A percentile compares a stretch with the other conserved stretches of the same genome.
phyloP scores from a whole-genome alignment of 2,329 filamentous ascomycete species.

The Phyllosticta citrichinensis region DNA sequence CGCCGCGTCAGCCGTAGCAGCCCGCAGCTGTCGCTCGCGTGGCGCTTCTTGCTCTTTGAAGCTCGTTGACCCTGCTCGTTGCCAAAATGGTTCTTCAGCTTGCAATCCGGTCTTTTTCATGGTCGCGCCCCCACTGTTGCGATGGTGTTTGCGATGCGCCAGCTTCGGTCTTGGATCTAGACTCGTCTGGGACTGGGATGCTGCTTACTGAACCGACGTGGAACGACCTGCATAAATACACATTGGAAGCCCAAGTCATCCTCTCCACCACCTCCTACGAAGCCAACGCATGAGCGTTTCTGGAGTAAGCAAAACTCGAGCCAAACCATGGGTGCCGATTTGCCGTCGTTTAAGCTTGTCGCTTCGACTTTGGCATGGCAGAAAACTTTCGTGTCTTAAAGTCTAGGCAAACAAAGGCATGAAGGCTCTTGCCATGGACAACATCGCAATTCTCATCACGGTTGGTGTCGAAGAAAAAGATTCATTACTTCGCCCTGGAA shows the following conservation, averaged over 20 bases:
- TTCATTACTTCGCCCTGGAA: background rate
- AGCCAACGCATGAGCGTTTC: background rate
- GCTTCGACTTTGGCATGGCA: background rate
- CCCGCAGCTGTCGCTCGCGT: background rate
- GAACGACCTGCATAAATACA: background rate
- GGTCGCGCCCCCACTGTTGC: background rate
- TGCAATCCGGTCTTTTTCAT: background rate
- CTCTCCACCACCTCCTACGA: background rate
- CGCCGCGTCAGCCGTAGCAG: background rate
- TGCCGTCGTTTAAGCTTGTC: background rate
- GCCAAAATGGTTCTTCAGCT: background rate
- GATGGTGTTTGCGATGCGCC: background rate
- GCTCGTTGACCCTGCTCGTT: background rate
- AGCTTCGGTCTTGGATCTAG: background rate
- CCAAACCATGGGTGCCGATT: background rate
- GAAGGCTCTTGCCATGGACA: background rate
- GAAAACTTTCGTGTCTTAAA: background rate
- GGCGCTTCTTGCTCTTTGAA: background rate
- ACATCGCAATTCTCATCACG: background rate
- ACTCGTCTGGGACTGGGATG: background rate
- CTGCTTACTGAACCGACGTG: background rate
- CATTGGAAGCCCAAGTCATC: background rate
- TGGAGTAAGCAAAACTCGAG: background rate
- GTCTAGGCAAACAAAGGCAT: background rate
- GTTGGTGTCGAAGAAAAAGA: background rate